A percentile compares a stretch with the other conserved stretches of the same genome.
Conservation (phyloP, 2,329 filamentous ascomycete species). For the Cladophialophora carrionii region DNA sequence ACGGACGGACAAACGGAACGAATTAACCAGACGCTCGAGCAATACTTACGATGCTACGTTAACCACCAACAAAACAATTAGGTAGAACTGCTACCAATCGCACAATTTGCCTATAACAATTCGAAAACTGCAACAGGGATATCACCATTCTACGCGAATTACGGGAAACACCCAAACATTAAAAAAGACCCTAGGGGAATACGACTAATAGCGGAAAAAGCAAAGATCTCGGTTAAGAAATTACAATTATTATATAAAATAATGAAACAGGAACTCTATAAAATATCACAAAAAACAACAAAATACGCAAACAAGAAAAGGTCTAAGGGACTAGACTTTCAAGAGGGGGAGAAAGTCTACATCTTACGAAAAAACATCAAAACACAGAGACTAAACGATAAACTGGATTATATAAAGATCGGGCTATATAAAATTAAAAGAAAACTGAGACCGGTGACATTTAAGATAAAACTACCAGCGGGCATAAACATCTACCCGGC, state of each 20-base stretch:
- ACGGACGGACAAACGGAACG: background rate
- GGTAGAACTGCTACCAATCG: background rate
- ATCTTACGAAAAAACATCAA: background rate
- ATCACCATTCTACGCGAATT: constrained; percentile 25
- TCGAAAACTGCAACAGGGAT: background rate
- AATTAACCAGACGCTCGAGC: background rate
- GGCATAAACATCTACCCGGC: background rate
- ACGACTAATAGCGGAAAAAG: background rate
- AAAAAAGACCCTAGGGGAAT: background rate
- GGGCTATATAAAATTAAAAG: background rate
- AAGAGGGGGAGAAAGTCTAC: background rate
- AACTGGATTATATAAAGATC: background rate
- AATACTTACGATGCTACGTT: constrained; percentile 2
- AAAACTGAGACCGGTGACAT: background rate
- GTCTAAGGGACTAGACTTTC: constrained; percentile 2
- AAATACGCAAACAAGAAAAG: constrained; percentile 2
- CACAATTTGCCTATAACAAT: background rate
- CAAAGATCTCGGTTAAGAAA: background rate
- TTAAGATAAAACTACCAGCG: background rate
- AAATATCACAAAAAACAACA: background rate
- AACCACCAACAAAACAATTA: constrained; percentile 1
- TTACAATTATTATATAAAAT: background rate
- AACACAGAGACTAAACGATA: background rate
- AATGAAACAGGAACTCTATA: background rate
- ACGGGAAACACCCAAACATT: background rate